phyloP scores from a whole-genome alignment of 2,329 filamentous ascomycete species.

The Aureobasidium lini region DNA sequence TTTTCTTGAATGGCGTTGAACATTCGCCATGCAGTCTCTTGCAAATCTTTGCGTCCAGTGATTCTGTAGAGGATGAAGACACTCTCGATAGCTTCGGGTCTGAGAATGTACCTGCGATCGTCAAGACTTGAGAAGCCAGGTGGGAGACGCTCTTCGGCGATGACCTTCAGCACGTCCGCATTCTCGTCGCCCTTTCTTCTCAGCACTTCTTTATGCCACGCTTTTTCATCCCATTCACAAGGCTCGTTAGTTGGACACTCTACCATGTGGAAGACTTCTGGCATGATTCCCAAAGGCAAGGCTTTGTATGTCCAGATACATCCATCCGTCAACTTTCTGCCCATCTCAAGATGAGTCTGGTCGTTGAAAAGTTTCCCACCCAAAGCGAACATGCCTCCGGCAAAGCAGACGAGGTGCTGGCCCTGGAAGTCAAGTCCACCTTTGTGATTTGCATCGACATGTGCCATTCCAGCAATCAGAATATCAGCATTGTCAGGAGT shows the following conservation, averaged over 20 bases:
- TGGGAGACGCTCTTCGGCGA: constrained; percentile 31
- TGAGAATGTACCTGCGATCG: constrained; percentile 40
- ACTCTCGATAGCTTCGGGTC: constrained; percentile 54
- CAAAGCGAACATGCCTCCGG: constrained; percentile 55
- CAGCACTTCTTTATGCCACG: constrained; percentile 38
- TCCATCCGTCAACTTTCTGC: constrained; percentile 50
- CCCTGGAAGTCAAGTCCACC: constrained; percentile 41
- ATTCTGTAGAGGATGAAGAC: constrained; percentile 55
- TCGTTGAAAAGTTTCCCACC: constrained; percentile 51
- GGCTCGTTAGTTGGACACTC: constrained; percentile 36
- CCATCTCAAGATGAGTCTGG: constrained; percentile 48
- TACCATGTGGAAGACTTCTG: constrained; percentile 48
- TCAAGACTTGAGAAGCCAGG: constrained; percentile 37
- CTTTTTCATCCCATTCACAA: constrained; percentile 49
- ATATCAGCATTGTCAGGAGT: constrained; percentile 39
- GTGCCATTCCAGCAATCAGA: constrained; percentile 38
- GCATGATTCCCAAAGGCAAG: constrained; percentile 53
- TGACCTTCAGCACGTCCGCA: constrained; percentile 27
- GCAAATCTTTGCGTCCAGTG: constrained; percentile 44
- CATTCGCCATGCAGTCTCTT: constrained; percentile 44
- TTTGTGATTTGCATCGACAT: constrained; percentile 22
- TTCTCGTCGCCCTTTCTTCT: constrained; percentile 12
- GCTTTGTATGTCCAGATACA: constrained; percentile 57
- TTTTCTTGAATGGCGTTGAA: constrained; percentile 38
- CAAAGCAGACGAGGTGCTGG: constrained; percentile 53